phyloP scores from a whole-genome alignment of 805 yeast species.

The Candida awuae region DNA sequence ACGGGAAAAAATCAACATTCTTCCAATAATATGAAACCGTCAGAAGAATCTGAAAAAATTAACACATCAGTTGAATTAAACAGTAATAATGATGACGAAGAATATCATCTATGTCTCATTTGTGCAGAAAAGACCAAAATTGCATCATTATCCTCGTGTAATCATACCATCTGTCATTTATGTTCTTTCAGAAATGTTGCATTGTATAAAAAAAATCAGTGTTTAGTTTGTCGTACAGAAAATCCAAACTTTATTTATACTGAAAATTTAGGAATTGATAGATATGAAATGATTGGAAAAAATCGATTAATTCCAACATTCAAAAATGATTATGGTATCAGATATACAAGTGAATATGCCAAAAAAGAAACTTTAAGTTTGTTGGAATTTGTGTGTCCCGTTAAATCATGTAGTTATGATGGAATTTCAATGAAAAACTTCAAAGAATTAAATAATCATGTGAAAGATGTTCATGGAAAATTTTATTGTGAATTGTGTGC shows the following conservation, averaged over 20 bases:
- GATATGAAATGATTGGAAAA: slow-evolving; percentile 19
- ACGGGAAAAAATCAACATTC: not conserved
- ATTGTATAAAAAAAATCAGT: slow-evolving; percentile 59
- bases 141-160: slow-evolving; percentile 73
- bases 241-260: slow-evolving; percentile 51
- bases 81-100: slow-evolving; percentile 9
- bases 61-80: no score
- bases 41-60: no score
- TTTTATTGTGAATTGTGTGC: slow-evolving; percentile 71
- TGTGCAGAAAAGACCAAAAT: slow-evolving; percentile 69
- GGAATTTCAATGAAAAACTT: slow-evolving; percentile 35
- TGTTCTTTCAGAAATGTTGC: slow-evolving; percentile 83
- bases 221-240: slow-evolving; percentile 80
- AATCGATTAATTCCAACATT: slow-evolving; percentile 4
- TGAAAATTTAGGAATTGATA: slow-evolving; percentile 35
- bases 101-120: slow-evolving; percentile 49
- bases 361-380: slow-evolving; percentile 42
- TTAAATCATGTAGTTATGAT: slow-evolving; percentile 19
- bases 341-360: slow-evolving; percentile 50
- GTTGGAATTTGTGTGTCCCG: slow-evolving; percentile 50
- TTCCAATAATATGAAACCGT: no score
- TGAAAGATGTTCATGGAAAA: slow-evolving; percentile 52
- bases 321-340: slow-evolving; percentile 44
- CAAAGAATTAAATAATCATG: slow-evolving; percentile 58
- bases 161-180: slow-evolving; percentile 72